Percentiles rank a stretch among this genome's conserved stretches.
These are phyloP conservation scores for Diaporthe vexans DNA, from an alignment of 2,329 filamentous ascomycete species.

Conservation along the genomic window DNA sequence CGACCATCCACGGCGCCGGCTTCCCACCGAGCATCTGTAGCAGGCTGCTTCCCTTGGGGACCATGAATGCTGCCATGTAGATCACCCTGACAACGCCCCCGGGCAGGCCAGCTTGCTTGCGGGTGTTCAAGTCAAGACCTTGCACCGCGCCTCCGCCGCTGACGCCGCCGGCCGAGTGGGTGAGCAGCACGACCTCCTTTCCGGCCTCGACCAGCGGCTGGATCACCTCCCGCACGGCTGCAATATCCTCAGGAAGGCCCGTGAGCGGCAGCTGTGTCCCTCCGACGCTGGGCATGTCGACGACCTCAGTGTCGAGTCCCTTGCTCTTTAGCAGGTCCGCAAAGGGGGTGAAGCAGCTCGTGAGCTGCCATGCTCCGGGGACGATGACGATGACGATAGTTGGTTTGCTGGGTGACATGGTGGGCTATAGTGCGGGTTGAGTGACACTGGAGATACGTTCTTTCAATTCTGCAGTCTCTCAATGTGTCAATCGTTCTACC, in stretches of 20 bases:
- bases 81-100: conserved; percentile 56
- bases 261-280: conserved; percentile 29
- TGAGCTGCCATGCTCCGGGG: conserved; percentile 35
- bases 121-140: conserved; percentile 52
- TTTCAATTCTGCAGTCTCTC: background rate
- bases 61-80: conserved; percentile 53
- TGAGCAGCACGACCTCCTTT: conserved; percentile 57
- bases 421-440: background rate
- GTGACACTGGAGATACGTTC: background rate
- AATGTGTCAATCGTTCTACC: background rate
- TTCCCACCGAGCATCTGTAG: conserved; percentile 41
- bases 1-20: conserved; percentile 41
- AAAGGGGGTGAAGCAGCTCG: conserved; percentile 17
- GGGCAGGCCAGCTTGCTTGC: conserved; percentile 49
- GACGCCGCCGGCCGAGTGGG: conserved; percentile 61
- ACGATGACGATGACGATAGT: conserved; percentile 38
- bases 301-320: conserved; percentile 7
- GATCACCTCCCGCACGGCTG: conserved; percentile 25
- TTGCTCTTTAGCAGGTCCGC: conserved; percentile 6
- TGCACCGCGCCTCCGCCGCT: conserved; percentile 54
- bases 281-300: conserved; percentile 33
- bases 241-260: conserved; percentile 36
- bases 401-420: conserved; percentile 27
- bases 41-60: conserved; percentile 45
- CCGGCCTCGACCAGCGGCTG: conserved; percentile 50